These are phyloP conservation scores for Saccharomycopsis sp. DNA, from an alignment of 805 yeast genomes.

Conservation along the genomic window DNA sequence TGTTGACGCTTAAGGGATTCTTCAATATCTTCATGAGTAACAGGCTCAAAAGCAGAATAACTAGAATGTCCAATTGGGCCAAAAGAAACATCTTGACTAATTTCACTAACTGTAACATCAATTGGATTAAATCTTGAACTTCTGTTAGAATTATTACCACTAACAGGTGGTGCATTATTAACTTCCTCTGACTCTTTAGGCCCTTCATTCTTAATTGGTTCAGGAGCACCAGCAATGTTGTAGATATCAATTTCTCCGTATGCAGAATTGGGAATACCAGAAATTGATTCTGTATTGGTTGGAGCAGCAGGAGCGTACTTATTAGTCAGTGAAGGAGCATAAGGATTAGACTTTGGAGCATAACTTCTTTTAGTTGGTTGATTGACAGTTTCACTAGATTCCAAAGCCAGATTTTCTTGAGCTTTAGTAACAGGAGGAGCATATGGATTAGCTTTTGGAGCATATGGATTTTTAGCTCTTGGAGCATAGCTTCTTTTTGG, in stretches of 20 bases:
- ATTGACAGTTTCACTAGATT: too few relatives aligned
- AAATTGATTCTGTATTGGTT: too few relatives aligned
- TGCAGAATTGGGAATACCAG: too few relatives aligned
- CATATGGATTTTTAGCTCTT: neutral
- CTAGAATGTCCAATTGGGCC: neutral
- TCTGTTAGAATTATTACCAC: neutral
- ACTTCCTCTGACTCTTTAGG: neutral
- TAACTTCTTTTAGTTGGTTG: neutral
- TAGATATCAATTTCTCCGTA: too few relatives aligned
- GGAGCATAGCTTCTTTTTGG: too few relatives aligned
- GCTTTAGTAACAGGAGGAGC: neutral
- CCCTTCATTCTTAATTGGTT: neutral
- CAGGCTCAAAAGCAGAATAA: constrained; percentile 18
- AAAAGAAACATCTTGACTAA: constrained; percentile 6
- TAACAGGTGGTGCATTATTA: neutral
- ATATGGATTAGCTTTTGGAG: neutral
- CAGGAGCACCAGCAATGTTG: too few relatives aligned
- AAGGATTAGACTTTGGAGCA: constrained; percentile 4
- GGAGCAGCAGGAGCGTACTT: too few relatives aligned
- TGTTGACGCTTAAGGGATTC: constrained; percentile 7
- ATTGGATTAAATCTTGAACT: constrained; percentile 8
- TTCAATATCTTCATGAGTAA: constrained; percentile 17
- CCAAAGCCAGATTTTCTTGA: neutral
- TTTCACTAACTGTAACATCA: constrained; percentile 5
- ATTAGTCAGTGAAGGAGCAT: too few relatives aligned